phyloP scores from a whole-genome alignment of 1,284 basidiomycete species.

The Moniliophthora roreri region DNA sequence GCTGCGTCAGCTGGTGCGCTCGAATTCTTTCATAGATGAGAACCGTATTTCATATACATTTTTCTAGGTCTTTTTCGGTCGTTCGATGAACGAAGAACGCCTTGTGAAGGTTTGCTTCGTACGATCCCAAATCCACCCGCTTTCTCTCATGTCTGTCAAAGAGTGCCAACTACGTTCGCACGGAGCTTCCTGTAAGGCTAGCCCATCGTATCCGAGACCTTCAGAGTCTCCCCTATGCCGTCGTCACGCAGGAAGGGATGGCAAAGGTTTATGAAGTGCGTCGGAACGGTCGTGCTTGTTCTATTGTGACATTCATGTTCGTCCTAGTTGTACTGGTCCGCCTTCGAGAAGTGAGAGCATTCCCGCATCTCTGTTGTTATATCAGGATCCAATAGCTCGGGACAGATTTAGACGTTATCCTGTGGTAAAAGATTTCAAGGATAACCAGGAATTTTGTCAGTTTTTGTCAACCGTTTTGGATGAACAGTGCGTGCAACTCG shows the following conservation, averaged over 20 bases:
- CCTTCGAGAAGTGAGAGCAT: conserved; percentile 72
- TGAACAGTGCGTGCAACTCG: conserved; percentile 62
- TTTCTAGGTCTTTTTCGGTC: conserved; percentile 69
- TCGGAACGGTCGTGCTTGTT: conserved; percentile 7
- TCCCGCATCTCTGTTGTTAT: conserved; percentile 5
- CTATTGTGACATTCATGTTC: conserved; percentile 8
- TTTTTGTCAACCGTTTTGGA: conserved; percentile 68
- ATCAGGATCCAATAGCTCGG: conserved; percentile 17
- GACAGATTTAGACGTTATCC: conserved; percentile 77
- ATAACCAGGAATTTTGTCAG: conserved; percentile 79
- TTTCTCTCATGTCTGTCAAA: conserved; percentile 26
- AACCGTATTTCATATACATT: conserved; percentile 7
- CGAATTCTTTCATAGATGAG: conserved; percentile 6
- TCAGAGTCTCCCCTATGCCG: conserved; percentile 84
- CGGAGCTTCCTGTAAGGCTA: conserved; percentile 85
- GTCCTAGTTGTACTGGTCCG: conserved; percentile 73
- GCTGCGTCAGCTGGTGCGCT: conserved; percentile 75
- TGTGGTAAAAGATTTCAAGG: conserved; percentile 67
- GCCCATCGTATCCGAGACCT: conserved; percentile 87
- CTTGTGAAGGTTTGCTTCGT: conserved; percentile 61
- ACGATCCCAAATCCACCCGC: neutral
- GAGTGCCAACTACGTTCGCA: conserved; percentile 89
- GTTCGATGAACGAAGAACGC: conserved; percentile 73
- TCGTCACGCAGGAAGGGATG: conserved; percentile 85
- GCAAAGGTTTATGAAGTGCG: conserved; percentile 83